A percentile compares a stretch with the other conserved stretches of the same genome.
phyloP scores from a whole-genome alignment of 2,329 filamentous ascomycete genomes.

The Colletotrichum agaves region DNA sequence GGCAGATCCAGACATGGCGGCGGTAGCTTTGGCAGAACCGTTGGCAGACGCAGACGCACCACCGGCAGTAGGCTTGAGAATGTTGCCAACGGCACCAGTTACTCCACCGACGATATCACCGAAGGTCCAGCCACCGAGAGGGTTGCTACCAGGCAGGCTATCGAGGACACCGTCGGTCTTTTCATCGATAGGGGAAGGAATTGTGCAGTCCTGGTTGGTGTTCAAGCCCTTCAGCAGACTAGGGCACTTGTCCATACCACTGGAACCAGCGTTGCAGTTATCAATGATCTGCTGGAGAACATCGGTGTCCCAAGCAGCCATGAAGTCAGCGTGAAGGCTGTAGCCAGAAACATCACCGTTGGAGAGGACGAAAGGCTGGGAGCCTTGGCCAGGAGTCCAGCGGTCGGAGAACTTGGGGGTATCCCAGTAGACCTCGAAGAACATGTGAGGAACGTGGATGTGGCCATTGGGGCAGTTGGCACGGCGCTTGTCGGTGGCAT shows the following conservation, averaged over 20 bases:
- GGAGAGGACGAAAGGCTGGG: constrained; percentile 74
- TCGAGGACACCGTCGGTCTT: constrained; percentile 55
- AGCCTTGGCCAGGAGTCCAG: constrained; percentile 65
- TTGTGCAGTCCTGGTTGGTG: constrained; percentile 60
- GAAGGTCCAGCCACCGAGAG: constrained; percentile 62
- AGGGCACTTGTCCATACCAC: constrained; percentile 71
- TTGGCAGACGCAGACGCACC: constrained; percentile 2
- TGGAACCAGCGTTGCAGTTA: constrained; percentile 69
- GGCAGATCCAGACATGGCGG: constrained; percentile 12
- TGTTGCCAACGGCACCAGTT: constrained; percentile 4
- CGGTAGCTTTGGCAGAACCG: neutral
- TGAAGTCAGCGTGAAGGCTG: constrained; percentile 77
- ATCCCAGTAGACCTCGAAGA: constrained; percentile 71
- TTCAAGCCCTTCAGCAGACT: constrained; percentile 65
- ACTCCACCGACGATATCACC: constrained; percentile 17
- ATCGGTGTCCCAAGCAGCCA: constrained; percentile 76
- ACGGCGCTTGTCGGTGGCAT: constrained; percentile 57
- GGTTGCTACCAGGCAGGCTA: constrained; percentile 66
- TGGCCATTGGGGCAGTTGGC: constrained; percentile 65
- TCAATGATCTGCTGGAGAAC: constrained; percentile 75
- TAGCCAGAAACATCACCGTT: constrained; percentile 78
- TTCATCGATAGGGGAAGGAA: constrained; percentile 59
- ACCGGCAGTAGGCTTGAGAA: constrained; percentile 17
- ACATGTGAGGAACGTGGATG: constrained; percentile 66
- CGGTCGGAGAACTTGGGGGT: constrained; percentile 62